phyloP scores from a whole-genome alignment of 2,329 filamentous ascomycete species.

The Rutstroemia sp. region DNA sequence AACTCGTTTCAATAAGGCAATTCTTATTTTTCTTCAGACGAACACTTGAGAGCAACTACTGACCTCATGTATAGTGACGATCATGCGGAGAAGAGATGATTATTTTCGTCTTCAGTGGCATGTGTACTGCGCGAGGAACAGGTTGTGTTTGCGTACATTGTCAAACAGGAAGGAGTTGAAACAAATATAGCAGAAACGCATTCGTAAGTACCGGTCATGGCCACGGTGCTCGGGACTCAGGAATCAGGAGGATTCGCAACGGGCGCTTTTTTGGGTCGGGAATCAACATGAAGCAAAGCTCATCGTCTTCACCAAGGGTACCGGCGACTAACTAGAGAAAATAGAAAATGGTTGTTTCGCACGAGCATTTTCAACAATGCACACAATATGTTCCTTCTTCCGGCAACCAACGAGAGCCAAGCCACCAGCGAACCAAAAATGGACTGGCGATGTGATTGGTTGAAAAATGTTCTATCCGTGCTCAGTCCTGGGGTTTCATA shows the following conservation, averaged over 20 bases:
- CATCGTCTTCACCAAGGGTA: too few species aligned
- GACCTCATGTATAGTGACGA: constrained; percentile 8
- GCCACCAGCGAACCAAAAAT: background rate
- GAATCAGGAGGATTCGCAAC: background rate
- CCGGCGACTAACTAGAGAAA: too few species aligned
- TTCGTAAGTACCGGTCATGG: too few species aligned
- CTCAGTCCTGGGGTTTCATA: constrained; percentile 5
- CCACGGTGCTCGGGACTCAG: background rate
- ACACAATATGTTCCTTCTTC: background rate
- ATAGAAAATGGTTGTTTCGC: too few species aligned
- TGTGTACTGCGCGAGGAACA: background rate
- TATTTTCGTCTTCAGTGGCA: background rate
- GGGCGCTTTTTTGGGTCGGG: background rate
- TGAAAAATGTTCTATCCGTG: background rate
- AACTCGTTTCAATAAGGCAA: constrained; percentile 3
- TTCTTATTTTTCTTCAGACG: constrained; percentile 3
- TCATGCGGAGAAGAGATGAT: constrained; percentile 4
- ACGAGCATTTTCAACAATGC: too few species aligned
- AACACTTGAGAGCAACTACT: background rate
- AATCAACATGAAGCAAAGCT: background rate
- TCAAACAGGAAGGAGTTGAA: constrained; percentile 1
- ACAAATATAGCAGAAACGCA: background rate
- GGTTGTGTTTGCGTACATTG: background rate
- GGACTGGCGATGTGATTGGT: background rate
- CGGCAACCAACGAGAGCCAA: background rate